These are phyloP conservation scores for Microthyrium microscopicum DNA, from an alignment of 2,329 filamentous ascomycete species.

Conservation along the genomic window DNA sequence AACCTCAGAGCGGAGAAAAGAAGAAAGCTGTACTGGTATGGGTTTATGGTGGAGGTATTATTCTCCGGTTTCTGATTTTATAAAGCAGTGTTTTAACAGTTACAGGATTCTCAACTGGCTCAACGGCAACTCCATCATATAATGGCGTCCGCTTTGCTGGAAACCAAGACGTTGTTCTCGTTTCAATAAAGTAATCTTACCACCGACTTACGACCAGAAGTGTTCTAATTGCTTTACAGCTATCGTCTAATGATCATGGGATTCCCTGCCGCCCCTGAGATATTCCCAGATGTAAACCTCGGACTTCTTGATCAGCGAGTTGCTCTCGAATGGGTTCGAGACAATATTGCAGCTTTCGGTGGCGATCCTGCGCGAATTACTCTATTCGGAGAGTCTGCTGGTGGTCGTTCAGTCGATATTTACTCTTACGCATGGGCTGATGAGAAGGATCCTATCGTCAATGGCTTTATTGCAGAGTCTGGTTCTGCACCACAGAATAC, in stretches of 20 bases:
- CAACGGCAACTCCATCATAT: constrained; percentile 21
- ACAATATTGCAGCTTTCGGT: constrained; percentile 35
- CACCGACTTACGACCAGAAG: not conserved
- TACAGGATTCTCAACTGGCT: constrained; percentile 22
- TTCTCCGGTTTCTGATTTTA: constrained; percentile 39
- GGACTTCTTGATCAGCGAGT: constrained; percentile 37
- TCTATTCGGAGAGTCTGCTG: constrained; percentile 33
- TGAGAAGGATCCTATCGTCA: constrained; percentile 19
- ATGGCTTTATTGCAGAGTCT: constrained; percentile 6
- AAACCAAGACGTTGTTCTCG: constrained; percentile 23
- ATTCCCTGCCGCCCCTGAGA: constrained; percentile 20
- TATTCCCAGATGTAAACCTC: constrained; percentile 23
- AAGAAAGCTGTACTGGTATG: constrained; percentile 24
- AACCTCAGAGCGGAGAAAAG: constrained; percentile 11
- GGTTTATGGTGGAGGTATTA: constrained; percentile 23
- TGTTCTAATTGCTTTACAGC: constrained; percentile 1
- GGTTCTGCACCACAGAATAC: constrained; percentile 2
- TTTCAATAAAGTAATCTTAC: constrained; percentile 25
- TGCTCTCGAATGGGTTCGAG: constrained; percentile 34
- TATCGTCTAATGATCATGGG: constrained; percentile 27
- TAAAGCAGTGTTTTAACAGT: too few species aligned
- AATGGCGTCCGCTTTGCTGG: constrained; percentile 21
- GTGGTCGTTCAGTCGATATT: constrained; percentile 18
- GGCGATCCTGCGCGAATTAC: constrained; percentile 31
- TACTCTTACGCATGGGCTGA: constrained; percentile 16